Conservation (phyloP, 805 yeast genomes). For the Metschnikowia orientalis region DNA sequence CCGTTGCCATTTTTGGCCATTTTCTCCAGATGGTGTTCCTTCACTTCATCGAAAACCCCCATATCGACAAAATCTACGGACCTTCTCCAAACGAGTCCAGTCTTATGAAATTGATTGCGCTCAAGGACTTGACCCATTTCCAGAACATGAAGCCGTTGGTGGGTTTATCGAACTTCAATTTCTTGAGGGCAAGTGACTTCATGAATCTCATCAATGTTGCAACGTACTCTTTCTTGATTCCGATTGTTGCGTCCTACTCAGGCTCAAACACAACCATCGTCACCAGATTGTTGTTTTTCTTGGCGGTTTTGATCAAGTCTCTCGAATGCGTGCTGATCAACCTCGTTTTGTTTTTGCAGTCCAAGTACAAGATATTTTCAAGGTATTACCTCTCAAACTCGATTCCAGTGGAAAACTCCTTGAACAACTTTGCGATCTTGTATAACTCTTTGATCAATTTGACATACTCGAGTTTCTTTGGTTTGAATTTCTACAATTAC, state of each 20-base stretch:
- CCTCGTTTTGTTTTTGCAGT: slow-evolving; percentile 52
- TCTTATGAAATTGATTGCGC: slow-evolving; percentile 36
- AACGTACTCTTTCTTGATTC: slow-evolving; percentile 40
- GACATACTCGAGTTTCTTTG: slow-evolving; percentile 52
- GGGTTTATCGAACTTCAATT: slow-evolving; percentile 58
- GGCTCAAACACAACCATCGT: slow-evolving; percentile 20
- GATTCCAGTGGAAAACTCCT: slow-evolving; percentile 58
- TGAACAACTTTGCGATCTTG: slow-evolving; percentile 67
- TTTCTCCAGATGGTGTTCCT: slow-evolving; percentile 71
- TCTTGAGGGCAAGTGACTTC: slow-evolving; percentile 60
- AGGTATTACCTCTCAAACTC: slow-evolving; percentile 61
- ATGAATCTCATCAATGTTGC: slow-evolving; percentile 42
- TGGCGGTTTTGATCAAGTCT: slow-evolving; percentile 46
- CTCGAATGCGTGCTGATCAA: slow-evolving; percentile 50
- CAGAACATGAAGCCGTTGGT: slow-evolving; percentile 49
- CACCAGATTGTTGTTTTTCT: slow-evolving; percentile 25
- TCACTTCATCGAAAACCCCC: slow-evolving; percentile 77
- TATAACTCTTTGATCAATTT: slow-evolving; percentile 49
- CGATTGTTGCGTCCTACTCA: slow-evolving; percentile 31
- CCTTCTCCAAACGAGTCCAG: slow-evolving; percentile 42
- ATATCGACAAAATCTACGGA: slow-evolving; percentile 72
- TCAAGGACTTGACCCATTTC: slow-evolving; percentile 45
- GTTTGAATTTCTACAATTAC: slow-evolving; percentile 30
- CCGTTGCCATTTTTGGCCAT: slow-evolving; percentile 72
- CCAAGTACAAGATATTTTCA: slow-evolving; percentile 59